These are phyloP conservation scores for Rhizopus sp. DNA, from an alignment of 371 early-diverging fungal species.

Conservation along the genomic window DNA sequence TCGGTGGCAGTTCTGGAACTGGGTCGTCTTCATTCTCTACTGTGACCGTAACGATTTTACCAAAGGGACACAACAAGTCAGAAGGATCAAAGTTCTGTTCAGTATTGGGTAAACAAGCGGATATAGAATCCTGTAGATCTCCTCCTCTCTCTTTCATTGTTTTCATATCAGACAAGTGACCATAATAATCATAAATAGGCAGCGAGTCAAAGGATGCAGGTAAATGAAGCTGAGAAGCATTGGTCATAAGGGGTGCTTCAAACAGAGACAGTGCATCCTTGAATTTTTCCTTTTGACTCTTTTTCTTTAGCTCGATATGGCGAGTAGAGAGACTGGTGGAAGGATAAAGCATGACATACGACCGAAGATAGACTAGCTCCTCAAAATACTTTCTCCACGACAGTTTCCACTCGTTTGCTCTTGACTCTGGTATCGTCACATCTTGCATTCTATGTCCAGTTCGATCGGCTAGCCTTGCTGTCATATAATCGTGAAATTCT, in stretches of 20 bases:
- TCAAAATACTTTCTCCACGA: constrained; percentile 68
- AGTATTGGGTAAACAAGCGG: constrained; percentile 45
- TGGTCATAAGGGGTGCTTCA: constrained; percentile 53
- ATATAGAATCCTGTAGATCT: constrained; percentile 48
- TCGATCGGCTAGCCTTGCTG: constrained; percentile 54
- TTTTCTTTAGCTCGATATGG: constrained; percentile 54
- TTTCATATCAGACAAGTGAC: constrained; percentile 30
- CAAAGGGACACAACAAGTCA: constrained; percentile 51
- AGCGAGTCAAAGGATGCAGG: constrained; percentile 47
- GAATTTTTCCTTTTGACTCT: constrained; percentile 36
- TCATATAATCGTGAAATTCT: constrained; percentile 67
- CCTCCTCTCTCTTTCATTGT: constrained; percentile 45
- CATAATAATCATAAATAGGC: constrained; percentile 54
- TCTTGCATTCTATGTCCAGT: constrained; percentile 37
- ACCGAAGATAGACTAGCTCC: constrained; percentile 62
- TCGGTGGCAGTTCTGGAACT: constrained; percentile 32
- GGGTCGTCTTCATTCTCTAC: constrained; percentile 34
- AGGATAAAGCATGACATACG: constrained; percentile 65
- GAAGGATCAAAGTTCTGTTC: constrained; percentile 38
- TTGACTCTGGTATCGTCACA: constrained; percentile 5
- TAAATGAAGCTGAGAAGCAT: constrained; percentile 33
- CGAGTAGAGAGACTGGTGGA: constrained; percentile 56
- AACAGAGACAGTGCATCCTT: constrained; percentile 40
- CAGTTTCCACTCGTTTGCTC: constrained; percentile 58
- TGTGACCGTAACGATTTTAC: constrained; percentile 30